phyloP scores from a whole-genome alignment of 169 alveolate species.

The Babesia sp. region DNA sequence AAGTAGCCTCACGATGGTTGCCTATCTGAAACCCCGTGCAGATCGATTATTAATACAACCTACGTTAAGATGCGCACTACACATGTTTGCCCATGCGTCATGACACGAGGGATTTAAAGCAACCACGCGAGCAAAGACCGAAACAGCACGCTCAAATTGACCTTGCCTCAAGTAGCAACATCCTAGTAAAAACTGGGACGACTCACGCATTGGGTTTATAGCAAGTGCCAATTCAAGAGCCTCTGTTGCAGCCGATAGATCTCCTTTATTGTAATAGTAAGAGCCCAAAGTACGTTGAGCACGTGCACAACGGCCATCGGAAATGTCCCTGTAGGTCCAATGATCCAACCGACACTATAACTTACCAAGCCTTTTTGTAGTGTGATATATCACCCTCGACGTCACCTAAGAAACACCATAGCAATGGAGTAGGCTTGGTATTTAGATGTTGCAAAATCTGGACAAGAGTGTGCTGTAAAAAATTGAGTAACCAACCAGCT shows the following conservation, averaged over 20 bases:
- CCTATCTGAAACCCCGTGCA: constrained; percentile 21
- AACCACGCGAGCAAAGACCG: constrained; percentile 70
- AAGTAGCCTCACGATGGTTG: constrained; percentile 59
- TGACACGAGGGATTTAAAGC: constrained; percentile 67
- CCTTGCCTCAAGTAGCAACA: constrained; percentile 69
- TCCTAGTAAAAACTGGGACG: constrained; percentile 70
- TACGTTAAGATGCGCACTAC: constrained; percentile 70
- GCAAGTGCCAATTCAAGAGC: constrained; percentile 68
- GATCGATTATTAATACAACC: neutral
- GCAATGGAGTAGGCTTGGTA: constrained; percentile 60
- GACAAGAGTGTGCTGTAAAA: neutral
- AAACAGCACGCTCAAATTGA: constrained; percentile 64
- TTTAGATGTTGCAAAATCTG: constrained; percentile 54
- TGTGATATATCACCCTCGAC: constrained; percentile 58
- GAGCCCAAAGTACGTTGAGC: constrained; percentile 78
- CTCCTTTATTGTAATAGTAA: constrained; percentile 63
- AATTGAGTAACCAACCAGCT: constrained; percentile 46
- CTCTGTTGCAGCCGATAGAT: constrained; percentile 53
- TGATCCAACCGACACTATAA: neutral
- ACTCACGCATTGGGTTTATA: constrained; percentile 72
- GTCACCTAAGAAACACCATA: constrained; percentile 74
- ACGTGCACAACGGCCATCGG: constrained; percentile 69
- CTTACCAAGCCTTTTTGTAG: constrained; percentile 72
- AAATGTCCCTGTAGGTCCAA: constrained; percentile 40
- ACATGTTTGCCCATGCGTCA: constrained; percentile 79